Base-by-base conservation (phyloP, 2,329 filamentous ascomycete genomes). In the Venturia nashicola region DNA sequence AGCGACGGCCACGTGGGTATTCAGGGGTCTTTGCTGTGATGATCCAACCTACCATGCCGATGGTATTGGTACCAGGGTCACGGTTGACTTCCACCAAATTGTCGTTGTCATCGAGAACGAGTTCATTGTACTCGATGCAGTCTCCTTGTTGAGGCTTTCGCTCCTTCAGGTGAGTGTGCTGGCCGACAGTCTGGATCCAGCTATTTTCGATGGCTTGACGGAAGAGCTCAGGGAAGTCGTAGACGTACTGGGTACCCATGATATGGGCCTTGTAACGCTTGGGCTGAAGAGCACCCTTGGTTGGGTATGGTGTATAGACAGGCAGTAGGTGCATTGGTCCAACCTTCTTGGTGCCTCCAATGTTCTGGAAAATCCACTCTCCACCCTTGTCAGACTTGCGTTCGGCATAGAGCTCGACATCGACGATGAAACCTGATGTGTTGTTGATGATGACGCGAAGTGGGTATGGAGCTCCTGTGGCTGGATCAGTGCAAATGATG, bases 221-320 rank as follows among this genome's bases (percentile, higher is more conserved):
- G 89, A 99, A 99, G 60, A 99, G 86, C 82, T 99, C 94, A 39
- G 94, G 94, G 88, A 99, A 99, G 77, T 99, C 94, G 76, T 99
- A 99, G 63, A 97, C 94, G 75, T 97, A 99, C 78, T 99, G 94
- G 36, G 94, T 99, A 68, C 94, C 94, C 92, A 99, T 97, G 67
- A 97, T 81, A 75, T 99, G 94, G 69, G 94, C 94, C 87, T 96
- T 97, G 86, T 99, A 97, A 71, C 94, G 87, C 86, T 97, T 97
- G 67, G 94, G 94, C 79, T 99, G 94, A 66, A 99, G 84, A 82
- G 92, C 96, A 77, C 97, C 95, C 86, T 99, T 99, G 73, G 93
- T 97, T 44, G 93, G 88, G 77, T 99, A 99, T 27, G 94, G 91
- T 3, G 91, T 92, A 55, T 86, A 89, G 68, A 97, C 92, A 5